Conservation (phyloP, 495 filamentous ascomycete species). For the Xylaria nigripes region DNA sequence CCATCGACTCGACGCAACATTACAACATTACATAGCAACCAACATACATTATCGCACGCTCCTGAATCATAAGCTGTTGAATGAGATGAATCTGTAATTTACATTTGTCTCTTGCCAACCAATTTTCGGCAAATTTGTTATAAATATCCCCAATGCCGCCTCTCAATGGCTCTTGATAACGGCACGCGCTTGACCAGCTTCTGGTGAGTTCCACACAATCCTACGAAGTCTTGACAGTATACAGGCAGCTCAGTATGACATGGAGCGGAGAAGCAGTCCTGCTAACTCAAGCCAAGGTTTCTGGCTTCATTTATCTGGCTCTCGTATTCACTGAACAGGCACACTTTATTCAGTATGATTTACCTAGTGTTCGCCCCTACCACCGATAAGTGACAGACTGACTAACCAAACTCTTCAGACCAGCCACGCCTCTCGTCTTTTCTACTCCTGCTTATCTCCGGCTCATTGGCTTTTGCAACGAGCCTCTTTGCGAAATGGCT, state of each 20-base stretch:
- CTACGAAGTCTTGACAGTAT: background rate
- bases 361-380: background rate
- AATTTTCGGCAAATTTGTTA: background rate
- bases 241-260: background rate
- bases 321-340: constrained; percentile 33
- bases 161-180: constrained; percentile 28
- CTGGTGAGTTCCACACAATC: constrained; percentile 25
- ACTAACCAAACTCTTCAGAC: constrained; percentile 21
- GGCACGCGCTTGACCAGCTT: constrained; percentile 31
- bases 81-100: background rate
- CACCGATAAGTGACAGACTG: background rate
- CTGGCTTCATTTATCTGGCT: constrained; percentile 40
- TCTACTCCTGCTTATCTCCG: constrained; percentile 24
- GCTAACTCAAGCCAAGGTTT: constrained; percentile 24
- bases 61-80: background rate
- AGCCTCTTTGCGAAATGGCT: constrained; percentile 38
- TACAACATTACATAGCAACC: too few species aligned
- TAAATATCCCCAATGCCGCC: constrained; percentile 7
- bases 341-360: constrained; percentile 35
- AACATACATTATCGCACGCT: background rate
- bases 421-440: constrained; percentile 35
- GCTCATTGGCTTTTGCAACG: constrained; percentile 27
- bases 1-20: too few species aligned
- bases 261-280: background rate
- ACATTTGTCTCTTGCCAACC: background rate